Percentiles rank a stretch among this genome's conserved stretches.
Evolutionary conservation across 2,329 filamentous ascomycete genomes (phyloP).

Genomic region (Xylaria sp.): DNA sequence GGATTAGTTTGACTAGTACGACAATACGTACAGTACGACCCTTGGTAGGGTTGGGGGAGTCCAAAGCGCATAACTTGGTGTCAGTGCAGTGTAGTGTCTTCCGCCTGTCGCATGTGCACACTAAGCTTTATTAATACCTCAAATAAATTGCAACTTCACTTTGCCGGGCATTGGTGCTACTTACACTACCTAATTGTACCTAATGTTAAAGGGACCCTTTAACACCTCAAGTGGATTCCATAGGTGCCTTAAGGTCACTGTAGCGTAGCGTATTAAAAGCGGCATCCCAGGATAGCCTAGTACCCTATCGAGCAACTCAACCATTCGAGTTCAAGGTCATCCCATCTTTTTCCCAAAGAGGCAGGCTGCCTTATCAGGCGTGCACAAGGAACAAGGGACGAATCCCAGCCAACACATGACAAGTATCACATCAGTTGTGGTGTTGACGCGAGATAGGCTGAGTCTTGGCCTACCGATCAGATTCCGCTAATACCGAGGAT

Average conservation of each 20-base stretch:
- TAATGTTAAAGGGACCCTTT: neutral
- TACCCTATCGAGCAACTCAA: slow-evolving; percentile 11
- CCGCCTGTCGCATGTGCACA: slow-evolving; percentile 2
- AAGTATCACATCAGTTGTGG: slow-evolving; percentile 12
- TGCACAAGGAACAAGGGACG: slow-evolving; percentile 5
- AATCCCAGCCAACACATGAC: slow-evolving; percentile 21
- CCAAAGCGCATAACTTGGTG: neutral
- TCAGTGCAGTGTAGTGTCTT: slow-evolving; percentile 4
- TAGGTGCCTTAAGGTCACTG: no score
- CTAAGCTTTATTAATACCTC: neutral
- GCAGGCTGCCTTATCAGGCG: slow-evolving; percentile 27
- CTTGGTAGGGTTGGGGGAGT: neutral
- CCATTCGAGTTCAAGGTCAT: neutral
- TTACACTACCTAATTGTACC: no score
- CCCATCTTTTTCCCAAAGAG: slow-evolving; percentile 21
- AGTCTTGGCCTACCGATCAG: slow-evolving; percentile 23
- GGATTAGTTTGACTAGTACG: neutral
- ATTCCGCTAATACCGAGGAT: slow-evolving; percentile 17
- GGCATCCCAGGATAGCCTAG: neutral
- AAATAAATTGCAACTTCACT: neutral
- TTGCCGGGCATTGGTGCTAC: neutral
- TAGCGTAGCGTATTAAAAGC: neutral
- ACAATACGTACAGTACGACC: no score
- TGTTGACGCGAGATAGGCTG: slow-evolving; percentile 16
- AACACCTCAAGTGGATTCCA: neutral